These are phyloP conservation scores for Hortiboletus flavorubellus DNA, from an alignment of 768 basidiomycete species.

Conservation along the genomic window DNA sequence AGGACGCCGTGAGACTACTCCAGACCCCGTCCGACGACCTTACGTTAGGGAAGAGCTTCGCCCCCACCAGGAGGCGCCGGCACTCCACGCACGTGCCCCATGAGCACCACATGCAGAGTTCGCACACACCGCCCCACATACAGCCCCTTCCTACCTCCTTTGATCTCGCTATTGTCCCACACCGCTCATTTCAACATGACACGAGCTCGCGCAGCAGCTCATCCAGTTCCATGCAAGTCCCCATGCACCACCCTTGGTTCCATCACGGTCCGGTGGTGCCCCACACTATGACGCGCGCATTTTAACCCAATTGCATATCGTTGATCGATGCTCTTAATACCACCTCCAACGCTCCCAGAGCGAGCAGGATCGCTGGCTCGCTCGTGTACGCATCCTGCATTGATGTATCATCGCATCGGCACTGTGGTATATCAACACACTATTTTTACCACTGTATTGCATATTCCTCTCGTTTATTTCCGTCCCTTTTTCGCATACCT, in stretches of 20 bases:
- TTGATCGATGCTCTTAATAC: slow-evolving; percentile 13
- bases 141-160: slow-evolving; percentile 1
- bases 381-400: slow-evolving; percentile 1
- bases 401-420: slow-evolving; percentile 6
- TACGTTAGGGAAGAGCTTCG: background rate
- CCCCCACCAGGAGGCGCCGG: slow-evolving; percentile 3
- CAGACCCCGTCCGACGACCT: slow-evolving; percentile 20
- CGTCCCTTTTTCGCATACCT: background rate
- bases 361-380: background rate
- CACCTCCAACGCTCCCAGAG: background rate
- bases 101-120: background rate
- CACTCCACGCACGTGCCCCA: slow-evolving; percentile 9
- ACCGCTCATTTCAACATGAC: background rate
- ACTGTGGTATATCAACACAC: slow-evolving; percentile 11
- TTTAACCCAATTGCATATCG: slow-evolving; percentile 8
- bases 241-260: slow-evolving; percentile 30
- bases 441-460: slow-evolving; percentile 7
- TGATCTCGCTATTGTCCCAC: slow-evolving; percentile 1
- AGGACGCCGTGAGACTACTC: slow-evolving; percentile 45
- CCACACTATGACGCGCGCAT: background rate
- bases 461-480: background rate
- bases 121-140: background rate
- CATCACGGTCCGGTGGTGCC: background rate
- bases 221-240: background rate
- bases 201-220: slow-evolving; percentile 14